Base-by-base conservation (phyloP, 164 flowering plant genomes). In the Pachysandra terminalis region DNA sequence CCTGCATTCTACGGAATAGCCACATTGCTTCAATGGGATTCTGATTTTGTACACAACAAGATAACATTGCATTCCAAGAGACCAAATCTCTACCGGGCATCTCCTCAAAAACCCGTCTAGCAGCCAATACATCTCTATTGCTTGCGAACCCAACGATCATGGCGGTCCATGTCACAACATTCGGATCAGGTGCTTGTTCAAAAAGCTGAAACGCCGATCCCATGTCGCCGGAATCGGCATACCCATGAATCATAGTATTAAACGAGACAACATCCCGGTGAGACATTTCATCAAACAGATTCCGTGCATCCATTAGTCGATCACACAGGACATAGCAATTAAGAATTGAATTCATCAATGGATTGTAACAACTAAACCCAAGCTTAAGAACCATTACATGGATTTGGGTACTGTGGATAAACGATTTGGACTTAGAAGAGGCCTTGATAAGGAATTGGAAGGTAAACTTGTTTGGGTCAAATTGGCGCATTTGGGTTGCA, bases 381-480 rank as follows among this genome's bases (percentile, higher is more conserved):
- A 66, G 53, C 63, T 73, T 73, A 23, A 69, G 19, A 32, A 55
- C 28, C 48, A 59, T 49, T n/a, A 75, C 40, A 63, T 77, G 77
- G 53, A 73, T 55, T 25, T 73, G 76, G 48, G 54, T 26, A n/a
- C 37, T 51, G 26, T 61, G 45, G 37, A 19, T 2, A 6, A 66
- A 27, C 16, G 71, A 64, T 21, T 59, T 71, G 24, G 65, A 59
- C n/a, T 68, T 58, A 3, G 76, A 69, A 28, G 57, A 66, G 1
- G 71, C 79, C 52, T 73, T 73, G 22, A 73, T 56, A 64, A 72
- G 75, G 76, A 77, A 77, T 45, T 77, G 74, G 37, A 73, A 53
- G 59, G 76, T 73, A 56, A 62, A 57, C 17, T 66, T 56, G 65
- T 73, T 62, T n/a, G 65, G 68, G 19, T 26, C n/a, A 27, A 56